Percentiles rank a stretch among this genome's conserved stretches.
Evolutionary conservation across 2,329 filamentous ascomycete genomes (phyloP).

Genomic region (Amauroascus niger): DNA sequence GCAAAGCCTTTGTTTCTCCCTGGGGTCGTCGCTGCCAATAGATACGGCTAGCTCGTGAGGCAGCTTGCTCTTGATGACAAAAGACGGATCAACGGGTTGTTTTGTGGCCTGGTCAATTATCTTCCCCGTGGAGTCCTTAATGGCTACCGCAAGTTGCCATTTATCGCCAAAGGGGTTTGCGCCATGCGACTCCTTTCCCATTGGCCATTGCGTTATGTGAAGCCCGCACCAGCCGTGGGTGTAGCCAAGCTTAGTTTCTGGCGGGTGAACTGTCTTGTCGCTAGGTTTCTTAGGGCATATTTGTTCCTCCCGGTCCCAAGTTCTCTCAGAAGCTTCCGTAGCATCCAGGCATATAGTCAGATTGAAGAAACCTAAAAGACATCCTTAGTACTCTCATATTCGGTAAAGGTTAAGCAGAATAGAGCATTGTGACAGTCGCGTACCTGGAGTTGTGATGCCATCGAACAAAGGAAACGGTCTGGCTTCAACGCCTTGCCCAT

Average conservation of each 20-base stretch:
- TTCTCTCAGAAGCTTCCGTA: not conserved
- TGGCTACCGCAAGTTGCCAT: constrained; percentile 1
- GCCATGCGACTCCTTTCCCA: not conserved
- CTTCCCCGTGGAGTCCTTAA: constrained; percentile 5
- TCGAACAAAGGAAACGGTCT: constrained; percentile 1
- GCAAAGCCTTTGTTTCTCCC: not conserved
- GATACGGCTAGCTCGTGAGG: not conserved
- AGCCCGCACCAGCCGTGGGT: constrained; percentile 6
- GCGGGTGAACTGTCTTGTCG: constrained; percentile 1
- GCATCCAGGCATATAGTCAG: constrained; percentile 4
- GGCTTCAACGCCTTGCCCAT: not conserved
- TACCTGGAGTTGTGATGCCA: constrained; percentile 8
- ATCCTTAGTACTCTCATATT: not conserved
- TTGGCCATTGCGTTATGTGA: constrained; percentile 9
- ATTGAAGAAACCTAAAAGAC: constrained; percentile 6
- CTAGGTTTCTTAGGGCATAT: constrained; percentile 5
- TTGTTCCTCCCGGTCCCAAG: not conserved
- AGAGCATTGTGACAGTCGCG: too few relatives aligned
- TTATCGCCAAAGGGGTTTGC: constrained; percentile 4
- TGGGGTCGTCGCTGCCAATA: constrained; percentile 1
- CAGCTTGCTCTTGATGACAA: constrained; percentile 6
- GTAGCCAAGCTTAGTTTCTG: constrained; percentile 4
- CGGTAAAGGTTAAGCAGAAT: not conserved
- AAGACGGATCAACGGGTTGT: constrained; percentile 2
- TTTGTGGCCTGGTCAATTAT: constrained; percentile 10